Evolutionary conservation across 805 yeast species (phyloP).

Genomic region (Hanseniaspora opuntiae): DNA sequence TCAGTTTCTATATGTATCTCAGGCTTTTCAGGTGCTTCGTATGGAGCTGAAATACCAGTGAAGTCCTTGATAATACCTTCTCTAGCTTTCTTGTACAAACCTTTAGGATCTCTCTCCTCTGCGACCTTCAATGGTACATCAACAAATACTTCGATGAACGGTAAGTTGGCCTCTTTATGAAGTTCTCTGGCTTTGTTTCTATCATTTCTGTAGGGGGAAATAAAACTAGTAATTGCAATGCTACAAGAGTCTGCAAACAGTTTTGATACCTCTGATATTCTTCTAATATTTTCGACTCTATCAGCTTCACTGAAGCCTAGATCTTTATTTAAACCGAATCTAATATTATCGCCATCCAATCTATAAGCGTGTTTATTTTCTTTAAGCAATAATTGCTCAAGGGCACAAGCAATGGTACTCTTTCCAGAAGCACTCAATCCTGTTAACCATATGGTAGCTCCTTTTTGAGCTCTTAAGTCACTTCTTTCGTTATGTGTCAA

Average conservation of each 20-base stretch:
- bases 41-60: constrained; percentile 92
- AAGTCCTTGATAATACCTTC: constrained; percentile 88
- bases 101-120: constrained; percentile 95
- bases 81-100: constrained; percentile 90
- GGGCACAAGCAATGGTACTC: constrained; percentile 85
- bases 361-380: constrained; percentile 66
- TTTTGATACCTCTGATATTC: constrained; percentile 89
- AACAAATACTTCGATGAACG: constrained; percentile 80
- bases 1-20: constrained; percentile 73
- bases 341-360: constrained; percentile 84
- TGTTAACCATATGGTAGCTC: constrained; percentile 88
- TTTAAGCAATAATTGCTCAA: constrained; percentile 68
- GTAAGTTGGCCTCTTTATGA: constrained; percentile 60
- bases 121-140: constrained; percentile 92
- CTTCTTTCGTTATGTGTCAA: constrained; percentile 72
- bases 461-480: constrained; percentile 58
- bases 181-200: constrained; percentile 75
- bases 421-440: constrained; percentile 94
- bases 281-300: constrained; percentile 86
- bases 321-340: constrained; percentile 91
- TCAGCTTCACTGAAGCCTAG: constrained; percentile 84
- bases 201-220: constrained; percentile 78
- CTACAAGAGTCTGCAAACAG: constrained; percentile 86
- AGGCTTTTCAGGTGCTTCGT: constrained; percentile 78
- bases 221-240: constrained; percentile 79